Base-by-base conservation (phyloP, 805 yeast genomes). In the Citeromyces nyonsensis region DNA sequence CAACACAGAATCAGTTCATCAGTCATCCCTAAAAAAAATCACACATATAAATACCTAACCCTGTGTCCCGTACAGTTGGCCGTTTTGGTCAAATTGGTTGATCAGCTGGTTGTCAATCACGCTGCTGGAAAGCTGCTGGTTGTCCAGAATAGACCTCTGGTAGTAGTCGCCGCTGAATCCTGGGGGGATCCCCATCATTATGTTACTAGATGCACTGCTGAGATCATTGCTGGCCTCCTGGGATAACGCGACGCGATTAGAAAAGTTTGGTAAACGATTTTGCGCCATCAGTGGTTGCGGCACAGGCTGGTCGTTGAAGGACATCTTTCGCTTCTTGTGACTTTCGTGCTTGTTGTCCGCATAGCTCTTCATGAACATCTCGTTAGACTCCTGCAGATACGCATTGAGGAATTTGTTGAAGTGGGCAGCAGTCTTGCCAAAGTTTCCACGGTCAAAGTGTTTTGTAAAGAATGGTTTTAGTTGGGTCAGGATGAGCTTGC, bases 81-180 rank as follows among this genome's bases (percentile, higher is more conserved):
- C 22, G 22, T 7, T 18, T 18, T 18, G 22, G 22, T 18, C 22
- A 18, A 18, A 18, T 7, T 18, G 22, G 22, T 18, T 18, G 5
- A 18, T 18, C 22, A 18, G 22, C 7, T 18, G 22, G 22, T 18
- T 18, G 22, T 18, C 22, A 18, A 18, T 18, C 22, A 18, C 22
- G 7, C 22, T 7, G 7, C 6, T 18, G 22, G 22, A 18, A 18
- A 18, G 22, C 38, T 40, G 29, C 37, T 39, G 34, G 35, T 38
- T 10, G 27, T 32, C 15, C 28, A 30, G 33, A 22, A 31, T 15
- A 31, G 32, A 13, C 33, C 25, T 37, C 14, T 25, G 25, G 15
- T 34, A 18, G 20, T 31, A 27, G 32, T 27, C 25, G 37, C 13
- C 26, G 30, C 8, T n/a, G 24, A 22, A 20, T 11, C 28, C 7